Evolutionary conservation across 495 filamentous ascomycete species (phyloP).

Genomic region (Immersiella caudata): DNA sequence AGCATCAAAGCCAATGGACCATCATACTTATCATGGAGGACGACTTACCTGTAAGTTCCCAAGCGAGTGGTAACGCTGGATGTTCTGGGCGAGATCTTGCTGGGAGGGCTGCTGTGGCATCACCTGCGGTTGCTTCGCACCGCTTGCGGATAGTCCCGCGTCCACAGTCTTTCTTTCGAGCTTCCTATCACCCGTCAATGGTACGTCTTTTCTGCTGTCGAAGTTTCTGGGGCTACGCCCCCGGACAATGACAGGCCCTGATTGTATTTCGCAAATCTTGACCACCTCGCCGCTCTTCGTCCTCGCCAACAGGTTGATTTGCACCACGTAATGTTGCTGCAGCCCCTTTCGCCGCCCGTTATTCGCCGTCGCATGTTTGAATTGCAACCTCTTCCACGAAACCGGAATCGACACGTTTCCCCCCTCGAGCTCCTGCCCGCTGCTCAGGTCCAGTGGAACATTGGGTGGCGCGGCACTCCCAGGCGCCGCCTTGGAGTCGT

Average conservation of each 20-base stretch:
- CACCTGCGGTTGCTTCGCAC: conserved; percentile 1
- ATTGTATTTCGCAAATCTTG: conserved; percentile 63
- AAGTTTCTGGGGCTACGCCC: conserved; percentile 71
- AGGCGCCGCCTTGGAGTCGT: conserved; percentile 50
- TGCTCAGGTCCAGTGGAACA: conserved; percentile 72
- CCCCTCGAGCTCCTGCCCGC: conserved; percentile 65
- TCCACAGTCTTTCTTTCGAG: conserved; percentile 31
- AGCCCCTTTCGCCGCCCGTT: conserved; percentile 73
- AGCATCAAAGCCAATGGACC: neutral
- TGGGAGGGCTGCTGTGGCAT: conserved; percentile 9
- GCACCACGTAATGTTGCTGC: conserved; percentile 72
- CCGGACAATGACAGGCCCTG: conserved; percentile 68
- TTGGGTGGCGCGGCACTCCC: conserved; percentile 48
- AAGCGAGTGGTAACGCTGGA: conserved; percentile 42
- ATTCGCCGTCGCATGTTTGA: conserved; percentile 88
- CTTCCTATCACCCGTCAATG: conserved; percentile 56
- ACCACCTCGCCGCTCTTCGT: conserved; percentile 59
- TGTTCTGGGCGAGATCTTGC: conserved; percentile 34
- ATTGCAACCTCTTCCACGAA: conserved; percentile 89
- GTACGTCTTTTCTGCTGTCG: conserved; percentile 67
- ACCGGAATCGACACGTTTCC: conserved; percentile 76
- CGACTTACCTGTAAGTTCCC: conserved; percentile 35
- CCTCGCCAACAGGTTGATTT: conserved; percentile 63
- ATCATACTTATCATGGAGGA: neutral
- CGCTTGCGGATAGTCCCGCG: neutral